These are phyloP conservation scores for Huntiella bhutanensis DNA, from an alignment of 2,329 filamentous ascomycete species.

Conservation along the genomic window DNA sequence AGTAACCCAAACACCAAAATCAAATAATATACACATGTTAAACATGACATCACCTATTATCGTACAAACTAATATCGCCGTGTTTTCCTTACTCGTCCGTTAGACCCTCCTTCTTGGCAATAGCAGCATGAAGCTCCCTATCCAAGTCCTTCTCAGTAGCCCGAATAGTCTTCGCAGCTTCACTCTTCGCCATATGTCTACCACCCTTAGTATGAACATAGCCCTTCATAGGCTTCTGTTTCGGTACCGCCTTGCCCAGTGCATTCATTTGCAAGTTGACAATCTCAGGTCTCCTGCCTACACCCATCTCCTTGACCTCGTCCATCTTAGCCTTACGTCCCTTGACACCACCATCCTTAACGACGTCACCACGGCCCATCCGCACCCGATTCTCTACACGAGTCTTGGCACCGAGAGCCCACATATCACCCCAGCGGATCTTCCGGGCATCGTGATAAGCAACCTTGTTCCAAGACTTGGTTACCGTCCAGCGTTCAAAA, in stretches of 20 bases:
- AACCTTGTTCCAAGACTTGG: constrained; percentile 57
- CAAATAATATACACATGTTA: constrained; percentile 8
- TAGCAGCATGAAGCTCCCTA: constrained; percentile 7
- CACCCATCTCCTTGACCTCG: background rate
- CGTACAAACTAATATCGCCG: constrained; percentile 3
- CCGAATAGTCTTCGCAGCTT: constrained; percentile 6
- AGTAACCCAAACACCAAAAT: background rate
- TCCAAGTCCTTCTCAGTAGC: constrained; percentile 7
- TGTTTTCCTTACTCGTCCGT: background rate
- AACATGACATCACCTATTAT: background rate
- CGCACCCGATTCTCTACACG: constrained; percentile 42
- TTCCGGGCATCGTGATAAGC: constrained; percentile 90
- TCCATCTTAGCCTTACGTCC: constrained; percentile 7
- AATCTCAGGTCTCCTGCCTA: constrained; percentile 5
- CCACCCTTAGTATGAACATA: constrained; percentile 11
- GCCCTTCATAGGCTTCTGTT: constrained; percentile 11
- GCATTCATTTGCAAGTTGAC: constrained; percentile 11
- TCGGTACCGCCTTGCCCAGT: constrained; percentile 8
- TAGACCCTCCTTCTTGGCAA: constrained; percentile 1
- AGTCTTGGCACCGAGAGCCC: constrained; percentile 88
- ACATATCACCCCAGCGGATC: constrained; percentile 77
- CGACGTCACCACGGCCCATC: constrained; percentile 29
- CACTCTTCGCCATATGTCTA: constrained; percentile 9
- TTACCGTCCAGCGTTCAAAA: constrained; percentile 87
- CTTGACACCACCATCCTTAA: constrained; percentile 14